Conservation (phyloP, 306 rosid species). For the Cicer bijugum region DNA sequence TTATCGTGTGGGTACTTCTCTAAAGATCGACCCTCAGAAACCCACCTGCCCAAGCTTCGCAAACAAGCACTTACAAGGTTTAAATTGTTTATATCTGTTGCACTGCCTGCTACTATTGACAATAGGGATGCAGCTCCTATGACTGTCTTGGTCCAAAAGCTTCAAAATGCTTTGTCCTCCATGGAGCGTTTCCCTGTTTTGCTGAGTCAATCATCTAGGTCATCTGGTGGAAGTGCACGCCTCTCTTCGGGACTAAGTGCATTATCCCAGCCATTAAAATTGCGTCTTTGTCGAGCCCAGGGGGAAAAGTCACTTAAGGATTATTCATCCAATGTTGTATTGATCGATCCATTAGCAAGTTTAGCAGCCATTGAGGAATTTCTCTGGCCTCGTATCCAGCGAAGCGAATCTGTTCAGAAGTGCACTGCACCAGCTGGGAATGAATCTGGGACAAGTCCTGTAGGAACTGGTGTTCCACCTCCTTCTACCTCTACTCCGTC, state of each 20-base stretch:
- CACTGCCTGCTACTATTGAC: slow-evolving; percentile 64
- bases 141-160: slow-evolving; percentile 91
- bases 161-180: slow-evolving; percentile 96
- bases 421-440: slow-evolving; percentile 68
- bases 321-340: slow-evolving; percentile 89
- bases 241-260: slow-evolving; percentile 95
- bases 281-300: slow-evolving; percentile 93
- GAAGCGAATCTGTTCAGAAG: slow-evolving; percentile 84
- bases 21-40: slow-evolving; percentile 74
- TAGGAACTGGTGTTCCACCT: slow-evolving; percentile 75
- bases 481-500: slow-evolving; percentile 71
- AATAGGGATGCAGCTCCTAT: slow-evolving; percentile 60
- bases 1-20: slow-evolving; percentile 91
- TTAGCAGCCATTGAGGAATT: slow-evolving; percentile 97
- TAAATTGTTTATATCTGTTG: slow-evolving; percentile 81
- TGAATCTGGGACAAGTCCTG: slow-evolving; percentile 81
- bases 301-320: slow-evolving; percentile 92
- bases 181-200: slow-evolving; percentile 97
- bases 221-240: slow-evolving; percentile 87
- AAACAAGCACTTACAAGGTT: slow-evolving; percentile 83
- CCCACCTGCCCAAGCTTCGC: slow-evolving; percentile 79
- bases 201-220: slow-evolving; percentile 92
- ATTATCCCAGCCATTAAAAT: slow-evolving; percentile 88
- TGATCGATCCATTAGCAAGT: slow-evolving; percentile 94
- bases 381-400: slow-evolving; percentile 96